Conservation (phyloP, 1,139 yeast genomes). For the Hyphopichia fennica region DNA sequence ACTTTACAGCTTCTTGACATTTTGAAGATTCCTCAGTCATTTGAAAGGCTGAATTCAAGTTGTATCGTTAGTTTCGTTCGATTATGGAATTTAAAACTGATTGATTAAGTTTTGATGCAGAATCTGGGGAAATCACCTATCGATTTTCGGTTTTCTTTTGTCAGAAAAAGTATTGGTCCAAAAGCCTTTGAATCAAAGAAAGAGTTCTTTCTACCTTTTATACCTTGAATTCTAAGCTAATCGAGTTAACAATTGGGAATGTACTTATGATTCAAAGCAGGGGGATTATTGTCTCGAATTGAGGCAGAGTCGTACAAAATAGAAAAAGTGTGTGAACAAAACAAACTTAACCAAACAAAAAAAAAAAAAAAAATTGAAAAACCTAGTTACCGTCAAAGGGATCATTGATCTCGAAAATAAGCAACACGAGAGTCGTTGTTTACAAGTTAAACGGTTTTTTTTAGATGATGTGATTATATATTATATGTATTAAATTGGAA, state of each 20-base stretch:
- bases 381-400: not conserved
- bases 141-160: too few species aligned
- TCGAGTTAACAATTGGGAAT: too few species aligned
- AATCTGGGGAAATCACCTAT: not conserved
- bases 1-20: slow-evolving; percentile 5
- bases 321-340: not conserved
- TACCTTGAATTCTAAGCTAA: too few species aligned
- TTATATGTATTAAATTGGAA: not conserved
- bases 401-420: not conserved
- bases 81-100: too few species aligned
- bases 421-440: too few species aligned
- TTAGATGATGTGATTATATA: too few species aligned
- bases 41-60: not conserved
- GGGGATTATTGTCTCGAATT: not conserved
- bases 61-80: too few species aligned
- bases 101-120: too few species aligned
- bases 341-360: not conserved
- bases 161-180: not conserved
- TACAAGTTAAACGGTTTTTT: too few species aligned
- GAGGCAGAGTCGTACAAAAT: not conserved
- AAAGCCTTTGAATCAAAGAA: not conserved
- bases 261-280: not conserved
- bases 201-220: not conserved
- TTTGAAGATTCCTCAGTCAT: not conserved
- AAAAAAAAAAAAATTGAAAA: not conserved